These are phyloP conservation scores for Cardamine occulta DNA, from an alignment of 345 rosid species.

Conservation along the genomic window DNA sequence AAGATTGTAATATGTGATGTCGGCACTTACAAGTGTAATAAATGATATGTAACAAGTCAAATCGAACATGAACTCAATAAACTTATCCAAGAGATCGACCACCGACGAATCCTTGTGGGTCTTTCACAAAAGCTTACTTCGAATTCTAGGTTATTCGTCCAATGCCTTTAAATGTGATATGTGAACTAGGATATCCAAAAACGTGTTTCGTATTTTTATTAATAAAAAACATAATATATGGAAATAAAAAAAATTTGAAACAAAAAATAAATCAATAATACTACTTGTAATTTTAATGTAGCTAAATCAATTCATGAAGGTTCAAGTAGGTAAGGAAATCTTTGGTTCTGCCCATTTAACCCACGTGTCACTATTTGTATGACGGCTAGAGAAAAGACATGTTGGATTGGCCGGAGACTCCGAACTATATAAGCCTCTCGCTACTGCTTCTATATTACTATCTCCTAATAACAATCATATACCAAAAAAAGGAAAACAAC, in stretches of 20 bases:
- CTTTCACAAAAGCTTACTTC: not conserved
- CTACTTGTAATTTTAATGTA: not conserved
- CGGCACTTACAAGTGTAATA: constrained; percentile 5
- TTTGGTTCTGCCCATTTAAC: not conserved
- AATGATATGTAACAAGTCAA: constrained; percentile 12
- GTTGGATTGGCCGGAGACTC: not conserved
- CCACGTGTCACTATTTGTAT: constrained; percentile 19
- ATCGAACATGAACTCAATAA: constrained; percentile 23
- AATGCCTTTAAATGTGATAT: not conserved
- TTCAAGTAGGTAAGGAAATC: not conserved
- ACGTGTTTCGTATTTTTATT: not conserved
- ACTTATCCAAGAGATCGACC: not conserved
- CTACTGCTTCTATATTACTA: not conserved
- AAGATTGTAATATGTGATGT: not conserved
- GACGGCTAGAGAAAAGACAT: constrained; percentile 21
- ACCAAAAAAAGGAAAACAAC: not conserved
- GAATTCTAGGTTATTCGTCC: not conserved
- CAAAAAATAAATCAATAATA: not conserved
- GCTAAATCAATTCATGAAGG: not conserved
- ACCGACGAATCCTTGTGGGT: constrained; percentile 29
- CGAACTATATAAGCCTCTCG: not conserved
- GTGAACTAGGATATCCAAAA: constrained; percentile 5
- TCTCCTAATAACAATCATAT: not conserved
- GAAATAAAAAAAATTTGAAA: not conserved
- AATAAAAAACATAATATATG: no score